Evolutionary conservation across 2,329 filamentous ascomycete species (phyloP).

Genomic region (Penicillium oxalicum): DNA sequence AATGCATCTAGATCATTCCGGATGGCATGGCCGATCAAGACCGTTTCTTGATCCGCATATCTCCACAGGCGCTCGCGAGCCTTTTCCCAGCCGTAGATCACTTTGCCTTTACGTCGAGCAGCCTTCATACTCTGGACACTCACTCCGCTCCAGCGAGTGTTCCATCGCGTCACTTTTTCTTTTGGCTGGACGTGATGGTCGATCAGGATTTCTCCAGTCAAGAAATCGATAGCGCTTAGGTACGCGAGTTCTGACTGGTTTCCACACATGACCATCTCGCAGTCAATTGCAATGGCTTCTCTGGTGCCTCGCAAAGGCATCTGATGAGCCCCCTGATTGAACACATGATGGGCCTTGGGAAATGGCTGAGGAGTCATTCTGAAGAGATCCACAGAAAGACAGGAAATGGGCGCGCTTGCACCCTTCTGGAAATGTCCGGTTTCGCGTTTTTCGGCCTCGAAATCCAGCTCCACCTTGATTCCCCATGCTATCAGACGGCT

Average conservation of each 20-base stretch:
- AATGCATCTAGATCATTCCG: conserved; percentile 43
- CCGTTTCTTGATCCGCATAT: conserved; percentile 40
- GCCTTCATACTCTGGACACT: conserved; percentile 25
- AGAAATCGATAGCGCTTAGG: conserved; percentile 40
- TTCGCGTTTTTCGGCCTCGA: too few relatives aligned
- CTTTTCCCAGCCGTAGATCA: conserved; percentile 38
- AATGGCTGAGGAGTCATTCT: too few relatives aligned
- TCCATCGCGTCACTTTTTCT: conserved; percentile 32
- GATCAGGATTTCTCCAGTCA: conserved; percentile 45
- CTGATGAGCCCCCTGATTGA: too few relatives aligned
- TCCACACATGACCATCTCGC: conserved; percentile 43
- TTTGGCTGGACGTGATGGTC: conserved; percentile 39
- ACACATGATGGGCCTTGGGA: too few relatives aligned
- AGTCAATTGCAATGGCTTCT: conserved; percentile 43
- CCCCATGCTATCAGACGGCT: too few relatives aligned
- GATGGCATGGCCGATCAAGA: conserved; percentile 47
- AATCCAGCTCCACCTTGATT: too few relatives aligned
- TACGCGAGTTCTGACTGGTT: conserved; percentile 31
- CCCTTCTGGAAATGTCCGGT: too few relatives aligned
- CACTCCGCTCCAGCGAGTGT: conserved; percentile 38
- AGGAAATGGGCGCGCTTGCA: too few relatives aligned
- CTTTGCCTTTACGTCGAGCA: conserved; percentile 26
- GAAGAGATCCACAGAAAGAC: too few relatives aligned
- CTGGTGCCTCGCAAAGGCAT: background rate
- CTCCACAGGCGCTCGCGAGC: conserved; percentile 42